Percentiles rank a stretch among this genome's conserved stretches.
Evolutionary conservation across 208 protist genomes (phyloP).

Genomic region (Plasmodiophora brassicae): DNA sequence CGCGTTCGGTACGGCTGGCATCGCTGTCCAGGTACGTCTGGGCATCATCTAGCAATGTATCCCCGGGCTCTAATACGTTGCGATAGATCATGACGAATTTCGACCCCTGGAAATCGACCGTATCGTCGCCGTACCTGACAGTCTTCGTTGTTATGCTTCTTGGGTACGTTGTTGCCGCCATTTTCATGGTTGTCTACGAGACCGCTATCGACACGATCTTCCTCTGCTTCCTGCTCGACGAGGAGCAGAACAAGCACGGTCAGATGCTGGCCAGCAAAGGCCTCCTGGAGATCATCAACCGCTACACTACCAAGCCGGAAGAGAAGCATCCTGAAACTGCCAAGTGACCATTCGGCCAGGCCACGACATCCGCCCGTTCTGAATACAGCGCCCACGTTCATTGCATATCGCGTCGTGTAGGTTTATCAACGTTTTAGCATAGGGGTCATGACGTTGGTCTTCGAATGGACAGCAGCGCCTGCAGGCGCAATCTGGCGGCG

Average conservation of each 20-base stretch:
- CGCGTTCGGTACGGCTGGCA: neutral
- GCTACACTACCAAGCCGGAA: too few relatives aligned
- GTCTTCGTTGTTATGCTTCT: neutral
- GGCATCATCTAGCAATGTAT: neutral
- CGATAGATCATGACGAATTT: neutral
- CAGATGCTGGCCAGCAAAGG: constrained; percentile 27
- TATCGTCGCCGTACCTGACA: neutral
- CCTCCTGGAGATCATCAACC: neutral
- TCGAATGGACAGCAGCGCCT: neutral
- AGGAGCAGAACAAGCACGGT: constrained; percentile 31
- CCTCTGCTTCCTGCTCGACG: constrained; percentile 38
- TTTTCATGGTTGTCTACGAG: constrained; percentile 10
- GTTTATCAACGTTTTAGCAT: too few relatives aligned
- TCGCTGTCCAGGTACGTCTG: neutral
- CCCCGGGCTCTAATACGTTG: neutral
- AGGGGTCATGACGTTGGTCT: too few relatives aligned
- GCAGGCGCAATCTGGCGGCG: neutral
- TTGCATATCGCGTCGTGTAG: too few relatives aligned
- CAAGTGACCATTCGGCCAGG: too few relatives aligned
- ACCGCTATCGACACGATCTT: constrained; percentile 34
- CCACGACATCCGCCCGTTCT: too few relatives aligned
- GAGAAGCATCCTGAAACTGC: too few relatives aligned
- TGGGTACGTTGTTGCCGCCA: neutral
- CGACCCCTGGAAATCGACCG: neutral
- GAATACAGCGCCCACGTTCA: too few relatives aligned